Base-by-base conservation (phyloP, 768 basidiomycete species). In the Pisolithus albus region DNA sequence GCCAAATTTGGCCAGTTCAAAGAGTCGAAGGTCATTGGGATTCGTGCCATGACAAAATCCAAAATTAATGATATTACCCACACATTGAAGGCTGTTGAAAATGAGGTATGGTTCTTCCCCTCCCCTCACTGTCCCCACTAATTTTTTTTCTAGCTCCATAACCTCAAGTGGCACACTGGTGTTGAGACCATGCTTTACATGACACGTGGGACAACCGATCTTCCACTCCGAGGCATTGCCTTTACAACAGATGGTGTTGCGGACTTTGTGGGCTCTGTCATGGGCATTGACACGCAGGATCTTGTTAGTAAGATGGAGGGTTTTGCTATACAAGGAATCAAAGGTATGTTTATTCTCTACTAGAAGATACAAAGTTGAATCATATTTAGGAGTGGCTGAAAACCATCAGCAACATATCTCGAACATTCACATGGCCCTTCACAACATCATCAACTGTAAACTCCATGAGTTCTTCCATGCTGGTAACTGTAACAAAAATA, bases 261-360 rank as follows among this genome's bases (percentile, higher is more conserved):
- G 4, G 21, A 43, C 21, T 43, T 43, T 24, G 26, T 23, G 42
- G 42, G 42, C 42, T 24, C 19, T 5, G 21, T 13, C 5, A 24
- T 43, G 42, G 28, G 9, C 36, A 52, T 52, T 9, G 39, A 48
- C 38, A 13, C 39, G 15, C 47, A 53, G 30, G 38, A 23, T 15
- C 28, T 52, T 24, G 30, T 52, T 11, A 52, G 46, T 39, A 52
- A 47, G 23, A 52, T 52, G 51, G 51, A 52, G 21, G 46, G 52
- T 4, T 52, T 52, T 24, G 46, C 38, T 0, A 28, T 52, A 10
- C 46, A 52, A 13, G 52, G 52, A 24, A 52, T 52, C 18, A n/a
- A 24, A 51, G 50, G 50, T 51, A 23, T 1, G n/a, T n/a, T 15
- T 36, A 8, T 7, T 51, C n/a, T 34, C 7, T 34, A 19, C 46